Conservation (phyloP, 768 basidiomycete genomes). For the Pleurotus citrinopileatus region DNA sequence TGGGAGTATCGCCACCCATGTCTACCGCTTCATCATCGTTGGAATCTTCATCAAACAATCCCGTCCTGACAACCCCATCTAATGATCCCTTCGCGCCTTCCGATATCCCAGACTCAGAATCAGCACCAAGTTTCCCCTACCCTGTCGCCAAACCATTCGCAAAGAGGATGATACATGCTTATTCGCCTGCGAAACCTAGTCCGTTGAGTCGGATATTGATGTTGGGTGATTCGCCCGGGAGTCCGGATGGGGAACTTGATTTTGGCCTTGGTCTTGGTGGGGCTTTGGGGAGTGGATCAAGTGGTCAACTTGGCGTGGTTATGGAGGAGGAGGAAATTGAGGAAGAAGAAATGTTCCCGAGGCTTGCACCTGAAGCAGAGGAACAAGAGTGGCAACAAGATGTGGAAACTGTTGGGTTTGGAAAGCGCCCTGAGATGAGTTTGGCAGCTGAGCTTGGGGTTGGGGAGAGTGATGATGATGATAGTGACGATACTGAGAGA, state of each 20-base stretch:
- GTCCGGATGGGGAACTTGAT: constrained; percentile 18
- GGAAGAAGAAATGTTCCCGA: constrained; percentile 21
- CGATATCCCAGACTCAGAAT: constrained; percentile 23
- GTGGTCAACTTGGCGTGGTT: constrained; percentile 23
- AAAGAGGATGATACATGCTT: constrained; percentile 72
- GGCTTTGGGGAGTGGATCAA: constrained; percentile 21
- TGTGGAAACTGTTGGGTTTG: constrained; percentile 11
- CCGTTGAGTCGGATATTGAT: constrained; percentile 78
- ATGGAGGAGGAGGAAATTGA: constrained; percentile 36
- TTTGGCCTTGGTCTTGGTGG: no score
- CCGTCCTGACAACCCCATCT: constrained; percentile 12
- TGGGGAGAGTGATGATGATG: constrained; percentile 28
- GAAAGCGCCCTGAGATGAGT: constrained; percentile 27
- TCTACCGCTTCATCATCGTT: not conserved
- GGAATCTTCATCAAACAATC: not conserved
- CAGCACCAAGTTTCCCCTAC: constrained; percentile 43
- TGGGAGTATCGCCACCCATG: not conserved
- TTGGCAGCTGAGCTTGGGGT: constrained; percentile 46
- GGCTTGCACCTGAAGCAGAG: no score
- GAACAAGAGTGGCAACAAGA: not conserved
- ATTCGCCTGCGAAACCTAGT: constrained; percentile 78
- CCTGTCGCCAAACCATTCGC: constrained; percentile 72
- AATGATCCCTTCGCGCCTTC: constrained; percentile 17
- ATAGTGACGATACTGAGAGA: constrained; percentile 3
- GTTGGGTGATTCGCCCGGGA: constrained; percentile 60